Conservation (phyloP, 2,329 filamentous ascomycete genomes). For the Thelonectria discophora region DNA sequence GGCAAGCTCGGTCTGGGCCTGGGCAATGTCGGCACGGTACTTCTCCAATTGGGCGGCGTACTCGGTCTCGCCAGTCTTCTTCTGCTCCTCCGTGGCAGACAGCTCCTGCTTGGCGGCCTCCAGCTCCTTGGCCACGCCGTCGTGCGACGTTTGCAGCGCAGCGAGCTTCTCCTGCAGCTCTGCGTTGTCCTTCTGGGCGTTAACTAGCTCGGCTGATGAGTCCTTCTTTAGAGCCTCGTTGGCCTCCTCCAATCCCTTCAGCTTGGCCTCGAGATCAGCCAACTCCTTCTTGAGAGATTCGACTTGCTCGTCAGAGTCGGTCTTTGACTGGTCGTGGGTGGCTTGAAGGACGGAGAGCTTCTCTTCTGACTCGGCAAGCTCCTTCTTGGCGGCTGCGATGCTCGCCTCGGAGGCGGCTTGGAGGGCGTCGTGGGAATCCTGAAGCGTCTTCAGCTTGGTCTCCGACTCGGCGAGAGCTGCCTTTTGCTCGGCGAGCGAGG, state of each 20-base stretch:
- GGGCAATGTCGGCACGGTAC: slow-evolving; percentile 38
- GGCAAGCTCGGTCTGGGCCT: slow-evolving; percentile 39
- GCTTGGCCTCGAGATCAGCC: slow-evolving; percentile 44
- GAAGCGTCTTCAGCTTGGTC: slow-evolving; percentile 39
- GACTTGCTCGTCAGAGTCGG: slow-evolving; percentile 33
- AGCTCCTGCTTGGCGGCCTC: slow-evolving; percentile 46
- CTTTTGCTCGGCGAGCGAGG: slow-evolving; percentile 41
- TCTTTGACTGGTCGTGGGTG: slow-evolving; percentile 38
- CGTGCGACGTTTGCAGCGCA: slow-evolving; percentile 36
- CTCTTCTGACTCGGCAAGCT: slow-evolving; percentile 36
- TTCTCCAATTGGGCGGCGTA: slow-evolving; percentile 31
- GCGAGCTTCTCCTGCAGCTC: slow-evolving; percentile 42
- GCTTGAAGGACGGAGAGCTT: slow-evolving; percentile 33
- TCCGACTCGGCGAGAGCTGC: slow-evolving; percentile 41
- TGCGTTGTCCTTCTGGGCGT: slow-evolving; percentile 43
- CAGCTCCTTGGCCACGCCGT: slow-evolving; percentile 39
- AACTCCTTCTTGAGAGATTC: slow-evolving; percentile 33
- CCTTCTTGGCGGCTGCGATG: slow-evolving; percentile 42
- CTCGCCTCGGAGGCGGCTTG: slow-evolving; percentile 40
- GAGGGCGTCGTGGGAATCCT: slow-evolving; percentile 42
- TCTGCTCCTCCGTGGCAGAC: slow-evolving; percentile 36
- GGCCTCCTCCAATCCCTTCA: slow-evolving; percentile 39
- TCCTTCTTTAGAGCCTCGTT: slow-evolving; percentile 42
- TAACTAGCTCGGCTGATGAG: slow-evolving; percentile 44
- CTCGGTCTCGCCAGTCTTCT: slow-evolving; percentile 34